Conservation (phyloP, 768 basidiomycete species). For the Leucocoprinus leucothites region DNA sequence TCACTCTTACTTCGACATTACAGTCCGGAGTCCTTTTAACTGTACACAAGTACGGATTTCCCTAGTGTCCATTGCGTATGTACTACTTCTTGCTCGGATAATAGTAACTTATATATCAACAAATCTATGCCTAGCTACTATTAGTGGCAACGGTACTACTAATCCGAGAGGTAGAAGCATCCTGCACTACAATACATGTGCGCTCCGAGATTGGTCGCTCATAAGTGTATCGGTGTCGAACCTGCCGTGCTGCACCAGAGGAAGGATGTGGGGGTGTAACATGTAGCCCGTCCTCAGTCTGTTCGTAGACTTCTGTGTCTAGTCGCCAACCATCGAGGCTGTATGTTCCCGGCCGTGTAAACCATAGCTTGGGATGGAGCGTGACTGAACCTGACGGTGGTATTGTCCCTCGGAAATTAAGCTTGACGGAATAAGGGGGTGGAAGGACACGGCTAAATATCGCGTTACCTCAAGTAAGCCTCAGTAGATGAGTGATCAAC, state of each 20-base stretch:
- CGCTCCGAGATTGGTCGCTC: slow-evolving; percentile 25
- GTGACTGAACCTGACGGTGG: slow-evolving; percentile 41
- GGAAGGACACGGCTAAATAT: slow-evolving; percentile 38
- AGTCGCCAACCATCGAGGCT: slow-evolving; percentile 65
- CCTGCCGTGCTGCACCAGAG: background rate
- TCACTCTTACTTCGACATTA: too few relatives aligned
- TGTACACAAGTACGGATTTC: too few relatives aligned
- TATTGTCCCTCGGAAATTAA: slow-evolving; percentile 61
- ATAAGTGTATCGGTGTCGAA: slow-evolving; percentile 34
- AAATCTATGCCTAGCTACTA: slow-evolving; percentile 10
- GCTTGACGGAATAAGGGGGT: slow-evolving; percentile 62
- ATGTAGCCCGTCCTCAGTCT: slow-evolving; percentile 1
- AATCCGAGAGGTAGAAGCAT: slow-evolving; percentile 14
- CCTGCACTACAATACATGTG: slow-evolving; percentile 29
- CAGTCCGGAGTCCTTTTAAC: too few relatives aligned
- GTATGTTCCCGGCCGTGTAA: slow-evolving; percentile 62
- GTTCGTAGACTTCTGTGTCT: slow-evolving; percentile 40
- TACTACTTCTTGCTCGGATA: background rate
- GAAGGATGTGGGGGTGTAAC: background rate
- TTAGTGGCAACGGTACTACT: background rate
- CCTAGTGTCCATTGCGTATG: background rate
- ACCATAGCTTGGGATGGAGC: slow-evolving; percentile 54
- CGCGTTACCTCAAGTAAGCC: background rate
- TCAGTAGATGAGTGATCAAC: background rate
- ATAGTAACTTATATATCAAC: background rate